Evolutionary conservation across 768 basidiomycete genomes (phyloP).

Genomic region (Guyanaporus albipodus): DNA sequence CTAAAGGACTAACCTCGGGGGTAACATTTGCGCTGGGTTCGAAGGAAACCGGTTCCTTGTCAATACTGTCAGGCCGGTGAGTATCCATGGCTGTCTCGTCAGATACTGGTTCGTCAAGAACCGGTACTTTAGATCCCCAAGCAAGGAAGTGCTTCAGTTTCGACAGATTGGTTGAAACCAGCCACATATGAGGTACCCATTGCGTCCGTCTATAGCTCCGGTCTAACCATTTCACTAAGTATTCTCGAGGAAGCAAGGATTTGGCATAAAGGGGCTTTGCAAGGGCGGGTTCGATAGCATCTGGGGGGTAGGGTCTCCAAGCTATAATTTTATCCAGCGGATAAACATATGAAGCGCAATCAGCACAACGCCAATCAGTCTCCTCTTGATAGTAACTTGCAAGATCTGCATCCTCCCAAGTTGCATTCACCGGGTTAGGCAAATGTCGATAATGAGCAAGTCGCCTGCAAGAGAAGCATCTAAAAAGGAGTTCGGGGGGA

Average conservation of each 20-base stretch:
- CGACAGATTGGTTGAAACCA: slow-evolving; percentile 57
- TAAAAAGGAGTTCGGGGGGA: slow-evolving; percentile 57
- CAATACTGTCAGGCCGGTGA: slow-evolving; percentile 23
- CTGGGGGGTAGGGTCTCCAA: slow-evolving; percentile 79
- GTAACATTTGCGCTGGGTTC: slow-evolving; percentile 40
- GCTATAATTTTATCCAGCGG: slow-evolving; percentile 82
- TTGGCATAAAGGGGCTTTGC: slow-evolving; percentile 50
- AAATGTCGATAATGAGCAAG: slow-evolving; percentile 79
- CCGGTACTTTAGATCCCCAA: slow-evolving; percentile 62
- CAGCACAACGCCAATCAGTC: slow-evolving; percentile 64
- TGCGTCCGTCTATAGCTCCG: slow-evolving; percentile 73
- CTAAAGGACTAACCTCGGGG: slow-evolving; percentile 27
- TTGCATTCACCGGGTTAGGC: slow-evolving; percentile 40
- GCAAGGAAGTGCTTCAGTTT: slow-evolving; percentile 77
- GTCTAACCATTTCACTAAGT: slow-evolving; percentile 86
- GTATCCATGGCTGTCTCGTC: slow-evolving; percentile 24
- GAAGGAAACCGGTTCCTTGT: slow-evolving; percentile 30
- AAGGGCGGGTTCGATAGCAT: slow-evolving; percentile 51
- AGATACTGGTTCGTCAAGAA: slow-evolving; percentile 48
- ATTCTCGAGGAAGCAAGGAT: slow-evolving; percentile 73
- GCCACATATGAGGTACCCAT: slow-evolving; percentile 95
- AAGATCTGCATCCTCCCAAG: slow-evolving; percentile 39
- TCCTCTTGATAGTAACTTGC: slow-evolving; percentile 58
- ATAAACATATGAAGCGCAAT: slow-evolving; percentile 72
- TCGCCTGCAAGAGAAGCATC: slow-evolving; percentile 82